Conservation (phyloP, 139 green algal genomes). For the Tetradesmus lagerheimii region DNA sequence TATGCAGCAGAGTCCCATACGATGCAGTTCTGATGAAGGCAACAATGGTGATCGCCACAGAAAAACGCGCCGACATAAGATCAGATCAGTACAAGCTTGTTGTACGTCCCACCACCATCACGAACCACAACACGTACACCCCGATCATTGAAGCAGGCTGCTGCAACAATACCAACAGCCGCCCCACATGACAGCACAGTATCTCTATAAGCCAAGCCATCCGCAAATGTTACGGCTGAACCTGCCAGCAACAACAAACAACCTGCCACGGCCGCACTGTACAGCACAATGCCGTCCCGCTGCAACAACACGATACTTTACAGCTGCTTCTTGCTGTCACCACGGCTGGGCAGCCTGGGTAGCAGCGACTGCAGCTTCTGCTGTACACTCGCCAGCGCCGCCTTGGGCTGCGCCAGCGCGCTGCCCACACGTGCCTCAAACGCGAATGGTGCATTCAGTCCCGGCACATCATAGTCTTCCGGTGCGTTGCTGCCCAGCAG, state of each 20-base stretch:
- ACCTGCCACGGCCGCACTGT: not conserved
- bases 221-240: not conserved
- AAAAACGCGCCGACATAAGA: not conserved
- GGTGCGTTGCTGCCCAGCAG: conserved; percentile 47
- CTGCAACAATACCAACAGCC: not conserved
- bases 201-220: not conserved
- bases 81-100: not conserved
- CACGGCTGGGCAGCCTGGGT: not conserved
- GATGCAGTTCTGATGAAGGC: not conserved
- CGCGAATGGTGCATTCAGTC: conserved; percentile 37
- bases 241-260: not conserved
- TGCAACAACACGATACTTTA: not conserved
- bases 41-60: not conserved
- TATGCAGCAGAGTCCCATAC: not conserved
- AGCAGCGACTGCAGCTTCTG: not conserved
- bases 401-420: not conserved
- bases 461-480: conserved; percentile 52
- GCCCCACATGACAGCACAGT: not conserved
- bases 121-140: not conserved
- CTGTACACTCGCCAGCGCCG: not conserved
- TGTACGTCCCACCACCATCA: not conserved
- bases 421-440: conserved; percentile 2
- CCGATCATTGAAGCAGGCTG: not conserved
- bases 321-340: conserved; percentile 11
- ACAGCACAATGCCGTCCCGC: not conserved